Evolutionary conservation across 1,284 basidiomycete species (phyloP).

Genomic region (Leccinum pallidistipes): DNA sequence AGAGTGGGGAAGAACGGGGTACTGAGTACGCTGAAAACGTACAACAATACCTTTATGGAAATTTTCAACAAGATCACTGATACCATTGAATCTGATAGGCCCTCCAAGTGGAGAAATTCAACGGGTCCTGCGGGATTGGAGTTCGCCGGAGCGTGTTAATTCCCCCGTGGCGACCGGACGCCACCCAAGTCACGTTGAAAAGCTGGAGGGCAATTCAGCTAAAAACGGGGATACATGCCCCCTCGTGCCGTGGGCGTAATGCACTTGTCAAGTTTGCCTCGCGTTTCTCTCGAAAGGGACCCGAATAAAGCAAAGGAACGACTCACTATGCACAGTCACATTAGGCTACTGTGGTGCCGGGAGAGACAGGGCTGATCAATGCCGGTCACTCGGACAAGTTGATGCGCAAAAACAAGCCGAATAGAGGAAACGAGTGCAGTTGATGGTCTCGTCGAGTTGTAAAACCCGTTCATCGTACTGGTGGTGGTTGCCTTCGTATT

Average conservation of each 20-base stretch:
- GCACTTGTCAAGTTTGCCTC: constrained; percentile 10
- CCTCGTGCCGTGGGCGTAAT: constrained; percentile 8
- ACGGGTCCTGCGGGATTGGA: background rate
- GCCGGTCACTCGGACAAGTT: background rate
- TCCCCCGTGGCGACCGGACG: background rate
- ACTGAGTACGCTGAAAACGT: background rate
- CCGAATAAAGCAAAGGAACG: constrained; percentile 6
- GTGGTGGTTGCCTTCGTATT: background rate
- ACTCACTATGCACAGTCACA: background rate
- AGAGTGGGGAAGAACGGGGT: constrained; percentile 2
- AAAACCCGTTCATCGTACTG: constrained; percentile 19
- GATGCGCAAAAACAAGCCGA: background rate
- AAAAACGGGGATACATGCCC: constrained; percentile 10
- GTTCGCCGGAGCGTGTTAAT: background rate
- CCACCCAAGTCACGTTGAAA: background rate
- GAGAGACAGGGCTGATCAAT: background rate
- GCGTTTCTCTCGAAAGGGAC: constrained; percentile 17
- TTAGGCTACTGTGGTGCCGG: background rate
- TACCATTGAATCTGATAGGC: background rate
- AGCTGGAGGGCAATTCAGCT: background rate
- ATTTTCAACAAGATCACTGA: background rate
- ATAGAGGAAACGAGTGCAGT: no score
- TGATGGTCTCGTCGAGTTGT: constrained; percentile 17
- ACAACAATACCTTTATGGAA: constrained; percentile 11
- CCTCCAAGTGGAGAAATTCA: background rate